Percentiles rank a stretch among this genome's conserved stretches.
Evolutionary conservation across 371 early-diverging fungal genomes (phyloP).

Genomic region (Thermomucor indicae-seudaticae): DNA sequence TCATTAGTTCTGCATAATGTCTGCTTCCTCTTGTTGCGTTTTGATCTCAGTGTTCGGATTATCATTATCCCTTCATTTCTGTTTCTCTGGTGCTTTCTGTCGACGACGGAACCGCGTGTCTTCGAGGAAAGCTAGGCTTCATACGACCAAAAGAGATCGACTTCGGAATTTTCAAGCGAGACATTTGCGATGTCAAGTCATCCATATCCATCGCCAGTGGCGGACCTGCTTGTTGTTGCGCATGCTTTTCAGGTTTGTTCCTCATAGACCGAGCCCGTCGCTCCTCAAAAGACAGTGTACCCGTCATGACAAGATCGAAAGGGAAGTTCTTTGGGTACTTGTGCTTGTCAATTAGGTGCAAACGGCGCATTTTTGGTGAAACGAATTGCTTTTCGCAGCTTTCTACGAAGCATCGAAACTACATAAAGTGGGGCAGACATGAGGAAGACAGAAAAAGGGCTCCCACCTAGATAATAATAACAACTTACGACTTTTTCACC

Average conservation of each 20-base stretch:
- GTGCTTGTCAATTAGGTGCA: slow-evolving; percentile 68
- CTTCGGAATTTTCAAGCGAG: slow-evolving; percentile 25
- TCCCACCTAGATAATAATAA: background rate
- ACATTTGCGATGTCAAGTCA: slow-evolving; percentile 14
- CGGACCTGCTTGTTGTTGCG: background rate
- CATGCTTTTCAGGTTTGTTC: slow-evolving; percentile 1
- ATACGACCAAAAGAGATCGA: slow-evolving; percentile 36
- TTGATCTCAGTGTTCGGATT: background rate
- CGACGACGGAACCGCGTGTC: background rate
- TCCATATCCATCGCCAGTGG: slow-evolving; percentile 13
- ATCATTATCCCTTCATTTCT: background rate
- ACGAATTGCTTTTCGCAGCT: slow-evolving; percentile 49
- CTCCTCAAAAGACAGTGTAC: slow-evolving; percentile 37
- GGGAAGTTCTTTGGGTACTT: slow-evolving; percentile 61
- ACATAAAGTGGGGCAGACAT: slow-evolving; percentile 1
- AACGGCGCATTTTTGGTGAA: slow-evolving; percentile 47
- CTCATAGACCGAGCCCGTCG: slow-evolving; percentile 12
- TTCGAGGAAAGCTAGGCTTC: slow-evolving; percentile 4
- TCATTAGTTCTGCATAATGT: background rate
- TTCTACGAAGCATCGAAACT: slow-evolving; percentile 74
- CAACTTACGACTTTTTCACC: slow-evolving; percentile 58
- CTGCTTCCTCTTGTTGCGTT: background rate
- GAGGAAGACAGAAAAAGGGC: no score
- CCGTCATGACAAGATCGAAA: slow-evolving; percentile 58
- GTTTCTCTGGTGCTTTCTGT: background rate